Evolutionary conservation across 2,329 filamentous ascomycete genomes (phyloP), one percentile per base, ranked within the genome.

Genomic region (Beauveria brongniartii): DNA sequence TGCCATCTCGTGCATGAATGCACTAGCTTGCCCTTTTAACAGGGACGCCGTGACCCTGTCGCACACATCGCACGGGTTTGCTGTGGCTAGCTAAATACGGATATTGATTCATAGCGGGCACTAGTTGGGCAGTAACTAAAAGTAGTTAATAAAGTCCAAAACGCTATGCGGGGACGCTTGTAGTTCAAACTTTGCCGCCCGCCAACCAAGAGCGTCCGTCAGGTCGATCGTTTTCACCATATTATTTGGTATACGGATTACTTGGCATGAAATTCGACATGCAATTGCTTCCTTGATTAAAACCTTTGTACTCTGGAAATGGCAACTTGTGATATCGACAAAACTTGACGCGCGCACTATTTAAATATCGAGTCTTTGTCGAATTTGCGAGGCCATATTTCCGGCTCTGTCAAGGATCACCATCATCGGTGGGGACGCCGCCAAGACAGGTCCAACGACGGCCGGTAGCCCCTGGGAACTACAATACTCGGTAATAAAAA

Each of bases 361-460:
- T n/a, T n/a, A n/a, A n/a, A n/a, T 16, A 56, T 56, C 30, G 30
- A 28, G 2, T 37, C 44, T 30, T 1, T 41, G 5, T 52, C 9
- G 8, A 22, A 20, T 5, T 18, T 37, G 50, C 14, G 18, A 52
- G 18, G 8, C 2, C 9, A 5, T 37, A 10, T 37, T 57, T 34
- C 40, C n/a, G 16, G 30, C 46, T 7, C 3, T 51, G 46, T 22
- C 56, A 53, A 46, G 56, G 37, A 50, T 37, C 41, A 47, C 37
- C 24, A 59, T 59, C 48, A 44, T 26, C 48, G 48, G 48, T 55
- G 53, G 53, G 20, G 24, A 55, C 30, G 12, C 30, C 8, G 16
- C n/a, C 47, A 26, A 50, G 37, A 46, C 47, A 59, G 30, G 50
- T 44, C 40, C 40, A 44, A 46, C 56, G 56, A 59, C 47, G 46